Base-by-base conservation (phyloP, 1,139 yeast species). In the Candida sp. region DNA sequence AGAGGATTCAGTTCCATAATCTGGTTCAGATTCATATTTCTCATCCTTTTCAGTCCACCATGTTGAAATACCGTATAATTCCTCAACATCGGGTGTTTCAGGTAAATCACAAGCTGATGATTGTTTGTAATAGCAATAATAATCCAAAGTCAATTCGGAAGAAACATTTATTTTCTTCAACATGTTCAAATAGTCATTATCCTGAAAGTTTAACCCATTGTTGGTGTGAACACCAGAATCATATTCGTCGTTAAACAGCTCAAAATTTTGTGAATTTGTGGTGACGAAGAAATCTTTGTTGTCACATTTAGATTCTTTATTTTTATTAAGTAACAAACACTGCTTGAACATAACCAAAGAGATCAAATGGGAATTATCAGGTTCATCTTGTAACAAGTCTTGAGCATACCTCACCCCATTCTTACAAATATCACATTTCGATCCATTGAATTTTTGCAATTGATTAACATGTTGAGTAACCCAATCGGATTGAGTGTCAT, bases 121-220 rank as follows among this genome's bases (percentile, higher is more conserved):
- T 42, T 75, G 71, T 52, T 75, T 70, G 54, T 65, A 78, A 52
- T 77, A 72, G 55, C 84, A 80, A 56, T 74, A 75, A 46, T 75
- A 73, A 32, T 61, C 63, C 49, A 67, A 55, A 45, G 67, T 72
- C 25, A 65, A 56, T 9, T 69, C 70, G 38, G 68, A 68, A 4
- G 73, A 64, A 21, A 58, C 48, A 48, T 71, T 69, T 55, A 71
- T 64, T 42, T 61, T 52, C 43, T 60, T 57, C 49, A 71, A 51
- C 62, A 71, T 58, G 40, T 68, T 69, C 42, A 68, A 53, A 49
- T 68, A 71, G 44, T 71, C 76, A 45, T 68, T 71, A 51, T 70
- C 75, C 39, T 53, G 67, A 48, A 71, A 65, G 46, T 65, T 63
- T 33, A 71, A 55, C 33, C 66, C 58, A 8, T 39, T 43, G 22